Base-by-base conservation (phyloP, 139 green algal species). In the Bryopsis sp. region DNA sequence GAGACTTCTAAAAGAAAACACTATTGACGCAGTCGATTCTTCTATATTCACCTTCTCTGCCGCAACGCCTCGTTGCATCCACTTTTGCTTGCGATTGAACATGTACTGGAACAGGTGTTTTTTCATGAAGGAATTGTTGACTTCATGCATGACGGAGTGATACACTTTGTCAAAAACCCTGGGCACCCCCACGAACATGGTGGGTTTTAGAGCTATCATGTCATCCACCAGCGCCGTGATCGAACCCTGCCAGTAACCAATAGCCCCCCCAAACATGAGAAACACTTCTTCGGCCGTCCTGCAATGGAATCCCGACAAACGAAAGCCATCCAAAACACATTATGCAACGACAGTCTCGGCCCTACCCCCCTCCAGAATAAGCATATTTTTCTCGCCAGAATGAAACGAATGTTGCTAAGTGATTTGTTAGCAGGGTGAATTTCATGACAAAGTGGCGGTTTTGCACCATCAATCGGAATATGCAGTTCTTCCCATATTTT, bases 161-260 rank as follows among this genome's bases (percentile, higher is more conserved):
- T 88, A 88, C 48, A 95, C 85, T 63, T 84, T 78, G 72, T 95
- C 87, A 72, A 90, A 94, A 57, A 95, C 81, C n/a, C 88, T 80
- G 11, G 88, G 88, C 64, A 94, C 88, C 36, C 84, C 88, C 15
- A 60, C 72, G 72, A 95, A 92, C 2, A 91, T 50, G 1, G 85
- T 95, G 32, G 88, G 88, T 58, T 72, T 75, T 2, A 89, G 74
- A 26, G 85, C 78, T 15, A 24, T 69, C 37, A 95, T 84, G 76
- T 95, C 88, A 33, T 91, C 87, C 58, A 88, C 75, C 7, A 92
- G 74, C 72, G 77, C 71, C 71, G 82, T 86, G 5, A 91, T 74
- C 78, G 94, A 82, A 15, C 84, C 85, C 72, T 75, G 78, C 77
- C 76, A 91, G 74, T 88, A 91, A 2, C 81, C 85, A 29, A 91